Evolutionary conservation across 305 asterid species (phyloP).

Genomic region (Solanum hybrid): DNA sequence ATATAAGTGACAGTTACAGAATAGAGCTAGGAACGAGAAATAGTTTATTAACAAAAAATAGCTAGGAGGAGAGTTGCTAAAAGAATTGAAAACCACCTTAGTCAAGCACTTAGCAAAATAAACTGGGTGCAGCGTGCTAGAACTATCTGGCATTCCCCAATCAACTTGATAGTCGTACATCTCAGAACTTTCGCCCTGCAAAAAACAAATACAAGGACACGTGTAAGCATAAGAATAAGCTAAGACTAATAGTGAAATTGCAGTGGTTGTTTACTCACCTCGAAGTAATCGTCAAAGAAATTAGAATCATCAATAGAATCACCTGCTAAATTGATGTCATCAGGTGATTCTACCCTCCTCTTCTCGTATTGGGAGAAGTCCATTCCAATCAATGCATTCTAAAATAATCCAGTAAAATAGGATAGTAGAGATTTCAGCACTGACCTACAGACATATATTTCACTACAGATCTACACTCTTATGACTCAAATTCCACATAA

Average conservation of each 20-base stretch:
- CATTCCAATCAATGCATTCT: slow-evolving; percentile 75
- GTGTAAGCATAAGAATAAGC: not conserved
- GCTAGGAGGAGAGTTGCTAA: slow-evolving; percentile 6
- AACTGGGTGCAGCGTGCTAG: slow-evolving; percentile 54
- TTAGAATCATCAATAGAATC: slow-evolving; percentile 37
- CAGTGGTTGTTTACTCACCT: slow-evolving; percentile 29
- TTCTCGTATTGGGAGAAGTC: slow-evolving; percentile 48
- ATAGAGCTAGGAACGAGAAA: not conserved
- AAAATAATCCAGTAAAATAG: slow-evolving; percentile 21
- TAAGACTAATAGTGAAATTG: not conserved
- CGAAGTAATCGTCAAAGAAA: slow-evolving; percentile 37
- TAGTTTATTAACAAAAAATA: slow-evolving; percentile 6
- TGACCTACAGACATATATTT: not conserved
- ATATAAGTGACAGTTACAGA: not conserved
- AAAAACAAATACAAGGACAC: not conserved
- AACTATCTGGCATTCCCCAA: slow-evolving; percentile 56
- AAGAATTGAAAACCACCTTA: slow-evolving; percentile 38
- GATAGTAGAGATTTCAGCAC: not conserved
- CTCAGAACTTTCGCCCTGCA: slow-evolving; percentile 43
- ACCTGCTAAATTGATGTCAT: slow-evolving; percentile 28
- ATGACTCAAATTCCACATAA: not conserved
- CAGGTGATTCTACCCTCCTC: slow-evolving; percentile 35
- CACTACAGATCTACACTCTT: not conserved
- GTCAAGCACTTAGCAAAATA: slow-evolving; percentile 73
- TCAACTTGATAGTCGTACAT: slow-evolving; percentile 26